A percentile compares a stretch with the other conserved stretches of the same genome.
These are phyloP conservation scores for Fraxinus paxiana DNA, from an alignment of 305 asterid genomes.

Conservation along the genomic window DNA sequence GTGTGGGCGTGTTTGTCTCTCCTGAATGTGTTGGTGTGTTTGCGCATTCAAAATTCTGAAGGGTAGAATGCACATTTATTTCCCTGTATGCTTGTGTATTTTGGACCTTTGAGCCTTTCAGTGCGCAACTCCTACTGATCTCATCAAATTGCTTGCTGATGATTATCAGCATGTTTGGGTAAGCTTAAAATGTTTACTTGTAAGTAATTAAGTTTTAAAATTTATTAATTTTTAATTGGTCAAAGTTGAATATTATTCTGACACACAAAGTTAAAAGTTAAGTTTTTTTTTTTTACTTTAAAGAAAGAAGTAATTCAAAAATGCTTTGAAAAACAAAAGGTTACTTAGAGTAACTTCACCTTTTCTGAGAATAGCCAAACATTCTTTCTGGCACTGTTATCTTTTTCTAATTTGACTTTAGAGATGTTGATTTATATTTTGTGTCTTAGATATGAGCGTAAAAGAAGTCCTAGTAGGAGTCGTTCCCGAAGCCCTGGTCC, in stretches of 20 bases:
- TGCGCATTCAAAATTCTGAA: background rate
- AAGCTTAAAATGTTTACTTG: background rate
- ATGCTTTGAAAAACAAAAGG: background rate
- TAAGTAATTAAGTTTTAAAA: background rate
- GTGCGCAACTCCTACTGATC: background rate
- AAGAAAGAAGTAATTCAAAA: background rate
- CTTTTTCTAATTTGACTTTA: background rate
- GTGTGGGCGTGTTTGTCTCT: background rate
- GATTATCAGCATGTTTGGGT: background rate
- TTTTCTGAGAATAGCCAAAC: background rate
- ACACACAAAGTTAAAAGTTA: background rate
- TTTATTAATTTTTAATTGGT: background rate
- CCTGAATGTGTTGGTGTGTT: background rate
- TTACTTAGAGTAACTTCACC: background rate
- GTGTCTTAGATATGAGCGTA: constrained; percentile 50
- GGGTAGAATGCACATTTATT: background rate
- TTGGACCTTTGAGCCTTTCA: background rate
- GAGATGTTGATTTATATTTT: background rate
- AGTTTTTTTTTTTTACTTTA: background rate
- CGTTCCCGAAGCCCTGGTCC: constrained; percentile 68
- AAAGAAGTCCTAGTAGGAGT: constrained; percentile 66
- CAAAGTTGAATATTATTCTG: background rate
- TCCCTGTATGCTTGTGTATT: background rate
- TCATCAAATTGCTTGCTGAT: background rate
- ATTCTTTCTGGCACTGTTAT: background rate